phyloP scores from a whole-genome alignment of 2,329 filamentous ascomycete genomes.

The Diaporthe vaccinii region DNA sequence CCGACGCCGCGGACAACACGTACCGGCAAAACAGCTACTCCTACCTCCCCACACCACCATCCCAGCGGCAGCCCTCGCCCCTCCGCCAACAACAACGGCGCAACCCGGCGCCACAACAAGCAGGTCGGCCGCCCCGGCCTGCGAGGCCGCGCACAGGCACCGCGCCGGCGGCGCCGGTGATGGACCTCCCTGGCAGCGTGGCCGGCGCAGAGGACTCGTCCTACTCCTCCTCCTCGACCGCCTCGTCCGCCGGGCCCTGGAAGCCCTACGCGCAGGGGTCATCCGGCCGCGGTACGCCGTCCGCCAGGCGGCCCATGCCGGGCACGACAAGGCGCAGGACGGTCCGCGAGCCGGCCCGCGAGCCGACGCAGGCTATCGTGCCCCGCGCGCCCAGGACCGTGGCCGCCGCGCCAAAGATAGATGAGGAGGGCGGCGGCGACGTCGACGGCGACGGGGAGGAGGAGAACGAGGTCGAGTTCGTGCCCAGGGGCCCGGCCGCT shows the following conservation, averaged over 20 bases:
- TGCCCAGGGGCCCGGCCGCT: conserved; percentile 6
- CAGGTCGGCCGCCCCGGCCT: neutral
- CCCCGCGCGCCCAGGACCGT: conserved; percentile 26
- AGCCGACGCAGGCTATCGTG: conserved; percentile 26
- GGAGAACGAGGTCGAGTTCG: conserved; percentile 6
- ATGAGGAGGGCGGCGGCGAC: conserved; percentile 14
- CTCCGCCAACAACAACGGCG: conserved; percentile 9
- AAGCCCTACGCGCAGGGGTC: neutral
- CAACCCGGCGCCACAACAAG: conserved; percentile 16
- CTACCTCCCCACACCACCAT: conserved; percentile 31
- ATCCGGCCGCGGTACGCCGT: conserved; percentile 1
- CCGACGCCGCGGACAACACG: conserved; percentile 2
- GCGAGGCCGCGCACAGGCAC: conserved; percentile 10
- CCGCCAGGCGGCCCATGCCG: neutral
- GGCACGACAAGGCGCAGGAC: neutral
- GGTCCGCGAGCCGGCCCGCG: conserved; percentile 22
- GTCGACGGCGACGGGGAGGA: conserved; percentile 5
- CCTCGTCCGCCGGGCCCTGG: conserved; percentile 29
- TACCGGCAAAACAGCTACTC: conserved; percentile 16
- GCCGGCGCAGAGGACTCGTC: neutral
- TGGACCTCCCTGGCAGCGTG: neutral
- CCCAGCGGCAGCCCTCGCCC: conserved; percentile 15
- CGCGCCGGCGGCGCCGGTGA: conserved; percentile 6
- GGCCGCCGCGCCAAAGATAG: conserved; percentile 13
- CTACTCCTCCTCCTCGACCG: neutral